Conservation (phyloP, 129 eudicot genomes). For the Centella asiatica region DNA sequence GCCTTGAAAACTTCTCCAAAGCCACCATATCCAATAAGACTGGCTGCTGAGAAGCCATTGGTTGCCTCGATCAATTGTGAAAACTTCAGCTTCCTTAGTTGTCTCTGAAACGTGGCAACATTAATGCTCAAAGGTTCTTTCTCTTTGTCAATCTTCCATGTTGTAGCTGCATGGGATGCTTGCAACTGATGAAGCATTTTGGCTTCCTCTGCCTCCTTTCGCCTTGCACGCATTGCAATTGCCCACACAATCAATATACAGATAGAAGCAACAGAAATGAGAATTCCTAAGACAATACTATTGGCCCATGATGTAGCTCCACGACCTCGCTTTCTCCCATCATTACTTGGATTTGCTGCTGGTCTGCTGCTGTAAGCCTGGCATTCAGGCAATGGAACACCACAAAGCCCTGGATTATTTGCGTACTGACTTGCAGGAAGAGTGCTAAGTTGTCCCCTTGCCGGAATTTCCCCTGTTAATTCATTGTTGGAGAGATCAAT, state of each 20-base stretch:
- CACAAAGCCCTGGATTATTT: slow-evolving; percentile 71
- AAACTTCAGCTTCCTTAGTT: slow-evolving; percentile 68
- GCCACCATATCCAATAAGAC: slow-evolving; percentile 85
- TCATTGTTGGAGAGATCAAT: slow-evolving; percentile 85
- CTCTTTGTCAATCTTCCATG: slow-evolving; percentile 96
- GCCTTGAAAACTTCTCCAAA: slow-evolving; percentile 83
- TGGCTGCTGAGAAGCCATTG: slow-evolving; percentile 69
- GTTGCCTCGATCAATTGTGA: slow-evolving; percentile 79
- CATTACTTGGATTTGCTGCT: slow-evolving; percentile 22
- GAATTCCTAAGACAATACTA: slow-evolving; percentile 59
- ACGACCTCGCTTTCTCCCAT: slow-evolving; percentile 25
- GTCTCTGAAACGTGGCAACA: slow-evolving; percentile 77
- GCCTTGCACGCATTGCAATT: slow-evolving; percentile 61
- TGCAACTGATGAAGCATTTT: slow-evolving; percentile 60
- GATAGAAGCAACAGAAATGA: slow-evolving; percentile 53
- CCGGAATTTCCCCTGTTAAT: slow-evolving; percentile 79
- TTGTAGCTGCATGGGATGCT: slow-evolving; percentile 70
- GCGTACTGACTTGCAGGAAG: slow-evolving; percentile 83
- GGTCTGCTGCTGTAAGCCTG: slow-evolving; percentile 22
- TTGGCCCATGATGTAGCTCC: slow-evolving; percentile 55
- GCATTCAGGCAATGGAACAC: slow-evolving; percentile 70
- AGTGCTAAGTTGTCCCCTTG: slow-evolving; percentile 81
- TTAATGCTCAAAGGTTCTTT: slow-evolving; percentile 84
- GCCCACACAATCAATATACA: slow-evolving; percentile 72
- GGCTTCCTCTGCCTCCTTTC: slow-evolving; percentile 50